A percentile compares a stretch with the other conserved stretches of the same genome.
Evolutionary conservation across 352 stramenopile species (phyloP).

Genomic region (Phytophthora capsici): DNA sequence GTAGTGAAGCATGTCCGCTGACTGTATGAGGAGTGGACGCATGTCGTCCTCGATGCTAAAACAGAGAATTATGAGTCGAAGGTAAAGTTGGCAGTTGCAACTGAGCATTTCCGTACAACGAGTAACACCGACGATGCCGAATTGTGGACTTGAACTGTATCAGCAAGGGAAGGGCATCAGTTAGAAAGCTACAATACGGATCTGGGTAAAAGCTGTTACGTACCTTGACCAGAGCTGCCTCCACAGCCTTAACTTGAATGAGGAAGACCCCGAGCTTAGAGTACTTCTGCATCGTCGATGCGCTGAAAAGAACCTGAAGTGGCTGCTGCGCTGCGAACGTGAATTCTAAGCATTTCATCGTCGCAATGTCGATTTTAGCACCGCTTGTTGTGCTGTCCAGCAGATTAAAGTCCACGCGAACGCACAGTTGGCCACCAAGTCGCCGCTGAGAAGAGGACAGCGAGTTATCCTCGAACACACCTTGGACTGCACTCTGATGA

Average conservation of each 20-base stretch:
- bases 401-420: slow-evolving; percentile 58
- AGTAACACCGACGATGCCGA: slow-evolving; percentile 56
- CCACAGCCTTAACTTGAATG: slow-evolving; percentile 71
- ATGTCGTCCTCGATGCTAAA: slow-evolving; percentile 53
- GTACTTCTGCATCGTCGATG: slow-evolving; percentile 67
- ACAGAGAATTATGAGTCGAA: background rate
- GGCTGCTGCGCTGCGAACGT: slow-evolving; percentile 55
- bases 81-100: background rate
- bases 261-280: slow-evolving; percentile 60
- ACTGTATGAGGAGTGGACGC: slow-evolving; percentile 49
- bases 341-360: slow-evolving; percentile 66
- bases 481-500: slow-evolving; percentile 61
- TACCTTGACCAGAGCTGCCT: slow-evolving; percentile 66
- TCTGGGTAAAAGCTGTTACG: background rate
- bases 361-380: slow-evolving; percentile 59
- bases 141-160: slow-evolving; percentile 65
- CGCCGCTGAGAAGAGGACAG: slow-evolving; percentile 44
- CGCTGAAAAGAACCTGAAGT: slow-evolving; percentile 67
- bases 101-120: slow-evolving; percentile 38
- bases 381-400: slow-evolving; percentile 42
- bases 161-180: background rate
- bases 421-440: slow-evolving; percentile 51
- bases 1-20: slow-evolving; percentile 83
- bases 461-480: slow-evolving; percentile 50
- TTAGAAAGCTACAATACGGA: slow-evolving; percentile 2